Evolutionary conservation across 495 filamentous ascomycete genomes (phyloP).

Genomic region (Penicillium bovifimosum): DNA sequence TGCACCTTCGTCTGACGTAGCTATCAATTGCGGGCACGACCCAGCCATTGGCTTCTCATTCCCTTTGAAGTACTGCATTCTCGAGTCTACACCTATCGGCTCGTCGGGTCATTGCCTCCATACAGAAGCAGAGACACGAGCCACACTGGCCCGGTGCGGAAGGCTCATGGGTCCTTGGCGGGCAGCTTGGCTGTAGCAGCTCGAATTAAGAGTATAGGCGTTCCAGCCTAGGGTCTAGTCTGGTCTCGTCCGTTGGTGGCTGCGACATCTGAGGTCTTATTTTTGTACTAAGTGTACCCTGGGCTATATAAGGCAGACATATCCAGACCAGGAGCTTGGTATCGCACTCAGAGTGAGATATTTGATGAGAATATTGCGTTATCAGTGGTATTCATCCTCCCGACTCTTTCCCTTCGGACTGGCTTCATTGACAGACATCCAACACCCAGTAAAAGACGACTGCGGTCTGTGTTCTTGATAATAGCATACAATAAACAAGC

Average conservation of each 20-base stretch:
- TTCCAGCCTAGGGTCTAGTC: background rate
- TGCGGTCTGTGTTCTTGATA: background rate
- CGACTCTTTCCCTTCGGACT: background rate
- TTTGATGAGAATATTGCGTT: conserved; percentile 1
- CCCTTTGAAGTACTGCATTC: background rate
- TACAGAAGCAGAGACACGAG: conserved; percentile 2
- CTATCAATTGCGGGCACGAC: background rate
- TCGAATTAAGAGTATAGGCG: background rate
- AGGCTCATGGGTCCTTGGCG: conserved; percentile 12
- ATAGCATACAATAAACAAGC: background rate
- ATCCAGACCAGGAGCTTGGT: background rate
- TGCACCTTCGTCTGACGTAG: background rate
- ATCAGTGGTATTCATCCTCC: background rate
- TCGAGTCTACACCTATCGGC: background rate
- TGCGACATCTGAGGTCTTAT: background rate
- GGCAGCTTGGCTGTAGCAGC: conserved; percentile 7
- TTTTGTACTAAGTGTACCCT: background rate
- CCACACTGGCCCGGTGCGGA: conserved; percentile 6
- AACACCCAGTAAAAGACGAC: background rate
- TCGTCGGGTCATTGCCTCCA: background rate
- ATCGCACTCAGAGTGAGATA: conserved; percentile 1
- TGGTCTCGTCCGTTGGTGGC: background rate
- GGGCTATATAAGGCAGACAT: background rate
- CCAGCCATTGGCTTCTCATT: background rate
- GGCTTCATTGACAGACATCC: background rate